Percentiles rank a stretch among this genome's conserved stretches.
Conservation (phyloP, 345 rosid species). For the Citrus unshiu region DNA sequence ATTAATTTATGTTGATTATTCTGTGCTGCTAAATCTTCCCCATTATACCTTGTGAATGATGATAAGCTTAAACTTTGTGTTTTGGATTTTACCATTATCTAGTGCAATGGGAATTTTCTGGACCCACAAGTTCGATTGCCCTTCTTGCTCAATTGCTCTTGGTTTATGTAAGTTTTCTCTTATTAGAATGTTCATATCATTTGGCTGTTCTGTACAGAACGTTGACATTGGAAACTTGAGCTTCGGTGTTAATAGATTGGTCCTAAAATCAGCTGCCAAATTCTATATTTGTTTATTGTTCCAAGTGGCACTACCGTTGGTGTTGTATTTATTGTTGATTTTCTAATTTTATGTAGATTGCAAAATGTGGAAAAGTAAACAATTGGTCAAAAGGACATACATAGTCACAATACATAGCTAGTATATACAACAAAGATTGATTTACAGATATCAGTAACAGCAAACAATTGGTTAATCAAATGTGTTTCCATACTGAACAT, state of each 20-base stretch:
- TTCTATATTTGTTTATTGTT: not conserved
- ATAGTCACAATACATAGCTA: too few species aligned
- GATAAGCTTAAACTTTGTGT: not conserved
- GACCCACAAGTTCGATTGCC: not conserved
- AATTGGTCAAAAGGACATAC: too few species aligned
- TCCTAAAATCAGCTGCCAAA: not conserved
- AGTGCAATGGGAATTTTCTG: not conserved
- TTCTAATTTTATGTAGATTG: too few species aligned
- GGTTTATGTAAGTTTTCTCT: not conserved
- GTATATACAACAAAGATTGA: too few species aligned
- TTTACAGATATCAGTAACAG: too few species aligned
- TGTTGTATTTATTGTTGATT: too few species aligned
- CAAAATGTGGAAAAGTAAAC: too few species aligned
- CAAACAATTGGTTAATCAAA: too few species aligned
- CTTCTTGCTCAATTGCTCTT: not conserved
- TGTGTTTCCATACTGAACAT: too few species aligned
- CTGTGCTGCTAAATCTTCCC: not conserved
- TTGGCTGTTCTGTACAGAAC: not conserved
- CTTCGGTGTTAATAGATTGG: not conserved
- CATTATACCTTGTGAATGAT: not conserved
- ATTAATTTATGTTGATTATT: slow-evolving; percentile 11
- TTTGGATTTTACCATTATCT: not conserved
- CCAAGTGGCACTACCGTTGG: not conserved
- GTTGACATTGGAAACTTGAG: not conserved
- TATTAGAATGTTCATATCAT: too few species aligned